A percentile compares a stretch with the other conserved stretches of the same genome.
Evolutionary conservation across 805 yeast species (phyloP).

Genomic region (Metschnikowia borealis): DNA sequence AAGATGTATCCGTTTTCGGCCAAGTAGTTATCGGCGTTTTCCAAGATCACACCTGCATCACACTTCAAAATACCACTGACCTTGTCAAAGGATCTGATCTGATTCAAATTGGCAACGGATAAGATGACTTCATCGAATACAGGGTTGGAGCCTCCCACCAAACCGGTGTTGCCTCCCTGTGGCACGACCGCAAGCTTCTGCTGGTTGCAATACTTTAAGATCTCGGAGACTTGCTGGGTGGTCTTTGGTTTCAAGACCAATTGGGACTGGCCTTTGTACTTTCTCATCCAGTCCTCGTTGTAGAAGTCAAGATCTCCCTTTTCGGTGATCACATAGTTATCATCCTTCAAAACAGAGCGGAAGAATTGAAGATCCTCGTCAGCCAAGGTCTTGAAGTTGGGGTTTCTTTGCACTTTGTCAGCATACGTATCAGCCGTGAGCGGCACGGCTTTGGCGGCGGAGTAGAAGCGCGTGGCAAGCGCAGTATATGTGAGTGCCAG

Average conservation of each 20-base stretch:
- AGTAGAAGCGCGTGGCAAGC: slow-evolving; percentile 16
- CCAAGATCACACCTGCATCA: slow-evolving; percentile 89
- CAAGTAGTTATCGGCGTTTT: slow-evolving; percentile 73
- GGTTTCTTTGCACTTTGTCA: slow-evolving; percentile 47
- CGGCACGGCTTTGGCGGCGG: slow-evolving; percentile 34
- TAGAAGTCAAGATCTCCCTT: slow-evolving; percentile 61
- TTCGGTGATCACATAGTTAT: slow-evolving; percentile 49
- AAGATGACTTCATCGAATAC: slow-evolving; percentile 86
- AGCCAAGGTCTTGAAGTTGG: slow-evolving; percentile 48
- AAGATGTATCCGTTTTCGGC: slow-evolving; percentile 83
- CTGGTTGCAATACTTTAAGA: slow-evolving; percentile 77
- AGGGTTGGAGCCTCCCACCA: slow-evolving; percentile 93
- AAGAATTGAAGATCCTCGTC: slow-evolving; percentile 59
- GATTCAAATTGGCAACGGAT: slow-evolving; percentile 66
- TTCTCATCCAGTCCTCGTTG: slow-evolving; percentile 94
- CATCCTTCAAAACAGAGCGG: slow-evolving; percentile 50
- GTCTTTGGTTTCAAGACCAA: slow-evolving; percentile 80
- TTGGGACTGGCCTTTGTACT: slow-evolving; percentile 82
- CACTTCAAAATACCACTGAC: slow-evolving; percentile 82
- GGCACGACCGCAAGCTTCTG: slow-evolving; percentile 82
- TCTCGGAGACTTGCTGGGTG: slow-evolving; percentile 70
- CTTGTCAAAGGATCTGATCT: slow-evolving; percentile 75
- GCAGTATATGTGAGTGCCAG: neutral
- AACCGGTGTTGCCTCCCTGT: slow-evolving; percentile 96
- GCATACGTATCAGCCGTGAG: slow-evolving; percentile 73